Evolutionary conservation across 2,329 filamentous ascomycete species (phyloP).

Genomic region (Alternaria solani): DNA sequence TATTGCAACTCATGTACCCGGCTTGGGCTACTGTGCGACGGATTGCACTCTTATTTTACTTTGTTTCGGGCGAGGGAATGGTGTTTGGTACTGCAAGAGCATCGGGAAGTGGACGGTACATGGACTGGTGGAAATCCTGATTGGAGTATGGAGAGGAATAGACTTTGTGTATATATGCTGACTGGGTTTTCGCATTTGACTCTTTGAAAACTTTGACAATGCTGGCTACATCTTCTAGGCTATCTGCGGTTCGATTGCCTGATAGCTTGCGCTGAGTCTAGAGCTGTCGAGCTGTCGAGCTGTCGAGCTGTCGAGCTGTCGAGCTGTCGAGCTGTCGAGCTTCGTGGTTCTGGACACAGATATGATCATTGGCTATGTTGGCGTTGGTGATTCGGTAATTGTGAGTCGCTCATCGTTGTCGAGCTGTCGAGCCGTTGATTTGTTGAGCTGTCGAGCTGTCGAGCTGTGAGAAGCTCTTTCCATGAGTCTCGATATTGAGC

Average conservation of each 20-base stretch:
- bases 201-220: neutral
- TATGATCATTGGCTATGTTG: no score
- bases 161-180: neutral
- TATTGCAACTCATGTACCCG: slow-evolving; percentile 2
- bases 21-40: slow-evolving; percentile 1
- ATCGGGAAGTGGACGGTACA: slow-evolving; percentile 1
- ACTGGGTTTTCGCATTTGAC: neutral
- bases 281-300: neutral
- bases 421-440: neutral
- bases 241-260: neutral
- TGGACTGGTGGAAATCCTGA: neutral
- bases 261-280: neutral
- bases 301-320: no score
- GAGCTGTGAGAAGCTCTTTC: neutral
- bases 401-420: no score
- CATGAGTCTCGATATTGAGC: neutral
- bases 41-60: slow-evolving; percentile 9
- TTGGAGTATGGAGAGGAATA: slow-evolving; percentile 10
- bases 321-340: no score
- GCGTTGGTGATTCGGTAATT: no score
- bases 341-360: no score
- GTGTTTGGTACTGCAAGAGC: neutral
- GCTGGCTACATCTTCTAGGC: neutral
- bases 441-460: neutral
- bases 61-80: neutral